These are phyloP conservation scores for Penicillium paxilli DNA, from an alignment of 495 filamentous ascomycete genomes.

Conservation along the genomic window DNA sequence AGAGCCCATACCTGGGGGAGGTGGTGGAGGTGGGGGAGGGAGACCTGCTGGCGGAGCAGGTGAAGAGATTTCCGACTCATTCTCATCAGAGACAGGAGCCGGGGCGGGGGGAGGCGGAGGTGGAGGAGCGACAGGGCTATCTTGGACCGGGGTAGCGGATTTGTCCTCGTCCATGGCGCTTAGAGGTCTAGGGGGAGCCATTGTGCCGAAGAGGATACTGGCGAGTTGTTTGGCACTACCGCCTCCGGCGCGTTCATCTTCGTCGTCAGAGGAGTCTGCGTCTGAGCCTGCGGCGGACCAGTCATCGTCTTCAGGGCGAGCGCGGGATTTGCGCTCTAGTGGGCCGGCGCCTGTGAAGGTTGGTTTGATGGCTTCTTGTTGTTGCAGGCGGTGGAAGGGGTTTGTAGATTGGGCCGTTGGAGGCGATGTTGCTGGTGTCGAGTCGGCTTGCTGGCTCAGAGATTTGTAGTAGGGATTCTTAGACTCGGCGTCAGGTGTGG, in stretches of 20 bases:
- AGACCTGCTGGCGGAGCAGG: slow-evolving; percentile 33
- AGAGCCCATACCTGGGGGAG: slow-evolving; percentile 22
- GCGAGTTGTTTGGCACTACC: slow-evolving; percentile 88
- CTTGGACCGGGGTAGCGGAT: slow-evolving; percentile 40
- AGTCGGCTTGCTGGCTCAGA: slow-evolving; percentile 46
- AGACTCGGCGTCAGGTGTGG: slow-evolving; percentile 46
- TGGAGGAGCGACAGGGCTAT: slow-evolving; percentile 29
- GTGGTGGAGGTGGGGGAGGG: slow-evolving; percentile 39
- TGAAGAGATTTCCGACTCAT: slow-evolving; percentile 24
- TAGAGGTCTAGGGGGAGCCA: slow-evolving; percentile 89
- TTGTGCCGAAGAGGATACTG: slow-evolving; percentile 92
- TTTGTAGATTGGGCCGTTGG: slow-evolving; percentile 68
- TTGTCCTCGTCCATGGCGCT: slow-evolving; percentile 73
- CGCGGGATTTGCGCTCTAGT: slow-evolving; percentile 50
- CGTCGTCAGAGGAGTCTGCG: slow-evolving; percentile 65
- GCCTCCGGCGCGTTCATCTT: slow-evolving; percentile 72
- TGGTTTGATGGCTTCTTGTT: slow-evolving; percentile 40
- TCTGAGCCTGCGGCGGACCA: slow-evolving; percentile 86
- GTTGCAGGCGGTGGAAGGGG: slow-evolving; percentile 89
- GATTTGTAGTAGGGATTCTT: slow-evolving; percentile 77
- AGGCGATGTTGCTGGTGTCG: slow-evolving; percentile 16
- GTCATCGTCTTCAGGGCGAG: slow-evolving; percentile 74
- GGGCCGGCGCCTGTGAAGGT: slow-evolving; percentile 38
- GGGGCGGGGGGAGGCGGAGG: slow-evolving; percentile 29
- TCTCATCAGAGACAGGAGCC: slow-evolving; percentile 26